Evolutionary conservation across 2,329 filamentous ascomycete species (phyloP).

Genomic region (Camillea tinctor): DNA sequence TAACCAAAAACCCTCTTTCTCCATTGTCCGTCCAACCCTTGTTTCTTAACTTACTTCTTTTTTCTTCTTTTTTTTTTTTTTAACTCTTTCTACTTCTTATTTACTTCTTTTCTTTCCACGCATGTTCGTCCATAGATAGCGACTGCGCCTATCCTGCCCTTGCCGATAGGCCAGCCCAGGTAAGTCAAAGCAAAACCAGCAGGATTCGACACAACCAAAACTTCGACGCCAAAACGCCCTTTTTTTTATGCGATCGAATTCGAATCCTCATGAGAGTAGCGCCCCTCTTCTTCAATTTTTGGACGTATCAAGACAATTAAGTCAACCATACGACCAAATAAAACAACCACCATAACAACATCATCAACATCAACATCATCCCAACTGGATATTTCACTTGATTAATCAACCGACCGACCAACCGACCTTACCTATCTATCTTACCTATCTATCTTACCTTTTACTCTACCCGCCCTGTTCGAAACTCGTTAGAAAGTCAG

Average conservation of each 20-base stretch:
- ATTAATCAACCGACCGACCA: background rate
- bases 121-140: slow-evolving; percentile 15
- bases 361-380: no score
- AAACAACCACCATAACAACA: background rate
- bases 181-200: slow-evolving; percentile 9
- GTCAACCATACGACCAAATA: background rate
- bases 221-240: background rate
- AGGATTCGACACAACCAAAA: slow-evolving; percentile 1
- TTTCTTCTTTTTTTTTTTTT: no score
- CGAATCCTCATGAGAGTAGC: slow-evolving; percentile 2
- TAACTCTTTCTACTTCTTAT: no score
- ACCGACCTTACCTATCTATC: background rate
- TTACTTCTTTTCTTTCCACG: background rate
- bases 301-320: background rate
- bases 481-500: background rate
- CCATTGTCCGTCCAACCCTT: background rate
- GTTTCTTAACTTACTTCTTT: background rate
- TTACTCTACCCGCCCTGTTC: background rate
- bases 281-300: background rate
- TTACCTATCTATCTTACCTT: no score
- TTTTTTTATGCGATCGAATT: slow-evolving; percentile 3
- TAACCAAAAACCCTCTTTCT: background rate
- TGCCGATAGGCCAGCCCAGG: slow-evolving; percentile 3
- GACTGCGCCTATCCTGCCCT: slow-evolving; percentile 7
- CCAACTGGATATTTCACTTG: background rate